Evolutionary conservation across 2,329 filamentous ascomycete species (phyloP).

Genomic region (Acarospora socialis): DNA sequence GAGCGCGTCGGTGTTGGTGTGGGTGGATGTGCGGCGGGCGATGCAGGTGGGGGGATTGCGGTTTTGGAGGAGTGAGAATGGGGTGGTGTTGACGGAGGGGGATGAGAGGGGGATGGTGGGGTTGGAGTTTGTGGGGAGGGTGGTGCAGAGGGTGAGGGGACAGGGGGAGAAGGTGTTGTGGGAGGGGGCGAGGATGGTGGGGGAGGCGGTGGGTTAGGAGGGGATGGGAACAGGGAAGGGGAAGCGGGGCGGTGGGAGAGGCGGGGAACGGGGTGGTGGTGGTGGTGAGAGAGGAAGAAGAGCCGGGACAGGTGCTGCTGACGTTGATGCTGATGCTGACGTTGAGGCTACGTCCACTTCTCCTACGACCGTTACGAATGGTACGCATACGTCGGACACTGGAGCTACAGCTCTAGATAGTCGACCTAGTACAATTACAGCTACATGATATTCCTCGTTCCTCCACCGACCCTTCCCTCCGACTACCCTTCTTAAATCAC

Average conservation of each 20-base stretch:
- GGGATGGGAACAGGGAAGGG: slow-evolving; percentile 25
- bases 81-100: slow-evolving; percentile 39
- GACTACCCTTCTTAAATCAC: too few species aligned
- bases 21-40: slow-evolving; percentile 12
- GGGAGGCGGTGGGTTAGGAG: slow-evolving; percentile 33
- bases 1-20: slow-evolving; percentile 4
- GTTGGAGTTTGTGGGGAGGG: slow-evolving; percentile 54
- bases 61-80: slow-evolving; percentile 72
- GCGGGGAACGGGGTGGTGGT: slow-evolving; percentile 23
- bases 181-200: slow-evolving; percentile 36
- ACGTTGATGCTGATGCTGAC: too few species aligned
- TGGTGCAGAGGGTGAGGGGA: slow-evolving; percentile 62
- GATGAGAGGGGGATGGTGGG: slow-evolving; percentile 43
- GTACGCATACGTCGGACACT: too few species aligned
- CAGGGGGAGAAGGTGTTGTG: slow-evolving; percentile 52
- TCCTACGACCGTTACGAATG: too few species aligned
- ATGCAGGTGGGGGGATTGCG: slow-evolving; percentile 35
- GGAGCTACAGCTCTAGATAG: too few species aligned
- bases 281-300: slow-evolving; percentile 20
- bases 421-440: too few species aligned
- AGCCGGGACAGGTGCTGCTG: too few species aligned
- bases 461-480: too few species aligned
- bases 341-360: too few species aligned
- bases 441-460: too few species aligned
- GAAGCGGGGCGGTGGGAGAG: slow-evolving; percentile 35